Evolutionary conservation across 345 rosid genomes (phyloP), one percentile per base, ranked within the genome.

Genomic region (Gossypium sturtianum): DNA sequence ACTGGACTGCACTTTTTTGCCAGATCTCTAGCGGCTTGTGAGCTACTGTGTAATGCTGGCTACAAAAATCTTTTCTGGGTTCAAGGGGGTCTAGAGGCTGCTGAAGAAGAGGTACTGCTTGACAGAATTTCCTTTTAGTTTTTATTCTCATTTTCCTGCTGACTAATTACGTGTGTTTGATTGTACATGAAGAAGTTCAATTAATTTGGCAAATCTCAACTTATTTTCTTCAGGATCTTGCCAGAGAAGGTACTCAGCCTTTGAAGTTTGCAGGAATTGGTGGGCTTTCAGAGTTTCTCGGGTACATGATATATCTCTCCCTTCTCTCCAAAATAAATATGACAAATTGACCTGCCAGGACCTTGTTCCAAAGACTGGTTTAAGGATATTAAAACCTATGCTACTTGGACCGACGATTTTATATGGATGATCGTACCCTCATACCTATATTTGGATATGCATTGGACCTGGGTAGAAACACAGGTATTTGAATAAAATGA

Each of bases 21-120:
- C 88, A 94, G 97, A 81, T 94, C 98, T 61, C 82, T 94, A 62
- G 98, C 97, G 83, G 97, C 98, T 64, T 94, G 97, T 34, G 98
- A 94, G 77, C 79, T 87, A 57, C 83, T 94, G 12, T 79, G 60
- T 67, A 88, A 87, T 82, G 84, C 92, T 66, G 97, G 98, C 27
- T 94, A 90, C 75, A 81, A 78, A 82, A 94, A 88, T 85, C 81
- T 94, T 71, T 94, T 90, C 82, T 92, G 94, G 97, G 87, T 94
- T 76, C 97, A 90, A 84, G 94, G 97, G 45, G 98, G 97, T 58
- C 82, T 94, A 54, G 97, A 94, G 81, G 84, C 89, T 4, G 93
- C 97, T 68, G 93, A 88, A 88, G 97, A 89, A 70, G 97, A 92
- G 90, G 98, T 91, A 75, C 44, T 45, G 9, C 70, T 16, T 27